These are phyloP conservation scores for Russula virescens DNA, from an alignment of 768 basidiomycete genomes.

Conservation along the genomic window DNA sequence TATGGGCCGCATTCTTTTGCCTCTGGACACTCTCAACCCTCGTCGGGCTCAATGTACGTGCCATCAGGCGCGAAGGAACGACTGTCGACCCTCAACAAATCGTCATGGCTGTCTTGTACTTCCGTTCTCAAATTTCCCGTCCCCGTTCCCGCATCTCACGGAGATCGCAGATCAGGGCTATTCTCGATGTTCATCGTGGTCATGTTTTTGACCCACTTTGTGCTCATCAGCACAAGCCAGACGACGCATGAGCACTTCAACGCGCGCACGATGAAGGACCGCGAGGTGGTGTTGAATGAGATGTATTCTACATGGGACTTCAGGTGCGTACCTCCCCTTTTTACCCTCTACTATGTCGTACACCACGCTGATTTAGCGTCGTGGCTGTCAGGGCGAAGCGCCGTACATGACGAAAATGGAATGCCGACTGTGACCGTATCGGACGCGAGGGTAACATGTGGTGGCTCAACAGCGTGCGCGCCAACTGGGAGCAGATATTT, in stretches of 20 bases:
- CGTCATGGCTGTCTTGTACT: slow-evolving; percentile 69
- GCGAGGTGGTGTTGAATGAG: slow-evolving; percentile 50
- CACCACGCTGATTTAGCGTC: not conserved
- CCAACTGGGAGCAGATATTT: slow-evolving; percentile 82
- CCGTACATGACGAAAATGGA: slow-evolving; percentile 48
- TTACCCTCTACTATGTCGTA: not conserved
- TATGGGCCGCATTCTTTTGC: slow-evolving; percentile 55
- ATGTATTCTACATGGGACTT: slow-evolving; percentile 52
- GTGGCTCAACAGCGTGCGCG: slow-evolving; percentile 61
- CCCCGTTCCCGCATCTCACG: not conserved
- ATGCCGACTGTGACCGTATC: slow-evolving; percentile 75
- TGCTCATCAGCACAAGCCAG: slow-evolving; percentile 54
- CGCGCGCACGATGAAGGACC: slow-evolving; percentile 53
- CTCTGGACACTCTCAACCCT: slow-evolving; percentile 60
- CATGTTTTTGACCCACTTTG: slow-evolving; percentile 53
- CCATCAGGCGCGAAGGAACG: slow-evolving; percentile 24
- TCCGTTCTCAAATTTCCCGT: slow-evolving; percentile 19
- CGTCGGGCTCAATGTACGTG: slow-evolving; percentile 44
- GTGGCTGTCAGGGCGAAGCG: slow-evolving; percentile 42
- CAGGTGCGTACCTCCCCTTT: slow-evolving; percentile 37
- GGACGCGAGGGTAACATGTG: slow-evolving; percentile 78
- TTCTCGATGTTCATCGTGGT: slow-evolving; percentile 67
- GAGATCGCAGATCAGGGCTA: slow-evolving; percentile 48
- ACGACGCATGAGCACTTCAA: slow-evolving; percentile 79
- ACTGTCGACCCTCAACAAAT: slow-evolving; percentile 62